phyloP scores from a whole-genome alignment of 352 stramenopile species.

The Globisporangium uncinulatum region DNA sequence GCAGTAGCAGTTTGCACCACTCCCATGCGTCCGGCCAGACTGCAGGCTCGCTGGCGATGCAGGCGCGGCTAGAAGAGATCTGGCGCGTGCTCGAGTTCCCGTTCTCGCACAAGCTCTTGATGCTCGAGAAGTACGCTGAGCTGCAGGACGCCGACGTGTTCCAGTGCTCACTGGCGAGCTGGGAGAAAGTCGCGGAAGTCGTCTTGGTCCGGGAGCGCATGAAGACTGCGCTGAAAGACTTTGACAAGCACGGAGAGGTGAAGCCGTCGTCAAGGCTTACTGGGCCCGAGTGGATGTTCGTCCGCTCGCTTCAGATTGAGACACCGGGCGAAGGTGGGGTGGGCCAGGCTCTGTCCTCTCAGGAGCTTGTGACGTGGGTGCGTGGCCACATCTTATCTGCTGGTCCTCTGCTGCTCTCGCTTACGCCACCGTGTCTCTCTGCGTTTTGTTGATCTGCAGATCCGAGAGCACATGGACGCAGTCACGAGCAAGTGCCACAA shows the following conservation, averaged over 20 bases:
- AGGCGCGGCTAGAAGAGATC: conserved; percentile 47
- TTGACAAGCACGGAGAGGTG: conserved; percentile 26
- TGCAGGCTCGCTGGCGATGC: conserved; percentile 38
- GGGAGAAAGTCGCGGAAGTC: conserved; percentile 33
- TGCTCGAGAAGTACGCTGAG: conserved; percentile 59
- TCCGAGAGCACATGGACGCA: conserved; percentile 27
- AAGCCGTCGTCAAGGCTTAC: conserved; percentile 25
- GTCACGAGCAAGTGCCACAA: conserved; percentile 42
- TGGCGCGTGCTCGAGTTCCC: conserved; percentile 56
- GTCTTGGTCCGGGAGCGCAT: conserved; percentile 49
- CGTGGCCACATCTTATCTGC: background rate
- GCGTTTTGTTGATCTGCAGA: conserved; percentile 15
- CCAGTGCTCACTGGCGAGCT: conserved; percentile 29
- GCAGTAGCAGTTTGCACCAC: conserved; percentile 17
- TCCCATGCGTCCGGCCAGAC: conserved; percentile 17
- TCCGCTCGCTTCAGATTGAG: conserved; percentile 32
- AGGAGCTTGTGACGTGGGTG: conserved; percentile 42
- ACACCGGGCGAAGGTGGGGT: conserved; percentile 9
- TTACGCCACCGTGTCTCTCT: background rate
- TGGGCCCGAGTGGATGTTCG: conserved; percentile 27
- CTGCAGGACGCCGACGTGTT: conserved; percentile 43
- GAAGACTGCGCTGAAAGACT: conserved; percentile 30
- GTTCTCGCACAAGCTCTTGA: conserved; percentile 50
- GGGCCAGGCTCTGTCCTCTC: conserved; percentile 1
- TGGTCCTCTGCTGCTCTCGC: background rate